These are phyloP conservation scores for Suillus hirtellus DNA, from an alignment of 768 basidiomycete genomes.

Conservation along the genomic window DNA sequence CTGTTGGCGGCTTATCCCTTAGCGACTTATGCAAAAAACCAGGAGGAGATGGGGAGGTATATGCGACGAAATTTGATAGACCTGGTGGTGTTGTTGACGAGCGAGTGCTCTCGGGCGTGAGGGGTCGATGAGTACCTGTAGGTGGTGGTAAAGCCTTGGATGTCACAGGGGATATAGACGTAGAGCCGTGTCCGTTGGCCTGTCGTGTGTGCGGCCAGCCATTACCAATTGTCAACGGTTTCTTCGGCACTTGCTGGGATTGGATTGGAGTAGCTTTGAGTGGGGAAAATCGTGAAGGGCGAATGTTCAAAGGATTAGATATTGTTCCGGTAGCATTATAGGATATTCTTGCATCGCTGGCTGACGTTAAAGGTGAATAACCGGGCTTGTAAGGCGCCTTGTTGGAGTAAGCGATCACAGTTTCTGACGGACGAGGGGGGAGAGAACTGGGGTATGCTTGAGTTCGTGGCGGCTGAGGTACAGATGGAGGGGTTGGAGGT, in stretches of 20 bases:
- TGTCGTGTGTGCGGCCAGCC: constrained; percentile 45
- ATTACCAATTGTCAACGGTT: constrained; percentile 44
- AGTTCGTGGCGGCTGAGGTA: constrained; percentile 17
- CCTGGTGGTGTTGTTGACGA: constrained; percentile 35
- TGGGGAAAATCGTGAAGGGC: constrained; percentile 41
- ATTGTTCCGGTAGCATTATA: constrained; percentile 44
- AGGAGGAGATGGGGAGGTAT: constrained; percentile 36
- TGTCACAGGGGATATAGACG: constrained; percentile 4
- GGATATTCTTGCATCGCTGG: constrained; percentile 33
- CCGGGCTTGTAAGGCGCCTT: constrained; percentile 20
- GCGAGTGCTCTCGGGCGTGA: constrained; percentile 34
- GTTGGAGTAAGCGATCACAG: constrained; percentile 14
- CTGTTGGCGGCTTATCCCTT: constrained; percentile 20
- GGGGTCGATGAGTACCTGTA: constrained; percentile 18
- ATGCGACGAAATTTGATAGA: constrained; percentile 31
- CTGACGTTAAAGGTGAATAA: constrained; percentile 31
- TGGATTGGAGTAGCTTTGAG: constrained; percentile 15
- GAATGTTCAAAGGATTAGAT: constrained; percentile 56
- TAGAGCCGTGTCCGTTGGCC: constrained; percentile 26
- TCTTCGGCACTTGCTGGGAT: constrained; percentile 28
- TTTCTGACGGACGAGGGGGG: constrained; percentile 22
- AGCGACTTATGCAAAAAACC: constrained; percentile 35
- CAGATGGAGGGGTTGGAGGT: constrained; percentile 16
- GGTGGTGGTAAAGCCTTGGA: constrained; percentile 20
- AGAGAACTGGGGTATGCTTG: constrained; percentile 14